Percentiles rank a stretch among this genome's conserved stretches.
These are phyloP conservation scores for Colletotrichum sp. DNA, from an alignment of 2,329 filamentous ascomycete genomes.

Conservation along the genomic window DNA sequence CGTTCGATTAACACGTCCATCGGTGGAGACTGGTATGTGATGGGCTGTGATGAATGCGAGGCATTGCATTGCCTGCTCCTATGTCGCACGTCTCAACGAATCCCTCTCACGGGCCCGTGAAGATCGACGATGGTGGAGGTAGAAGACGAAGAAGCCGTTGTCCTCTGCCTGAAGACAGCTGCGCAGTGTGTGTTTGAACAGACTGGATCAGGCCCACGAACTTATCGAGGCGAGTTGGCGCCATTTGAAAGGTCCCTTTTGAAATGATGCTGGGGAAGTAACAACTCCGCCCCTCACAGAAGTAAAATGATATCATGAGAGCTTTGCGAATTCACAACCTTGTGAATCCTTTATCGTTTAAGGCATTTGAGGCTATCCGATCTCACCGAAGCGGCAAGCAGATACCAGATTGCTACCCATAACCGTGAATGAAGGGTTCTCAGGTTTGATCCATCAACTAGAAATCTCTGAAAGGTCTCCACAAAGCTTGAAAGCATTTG, in stretches of 20 bases:
- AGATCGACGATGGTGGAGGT: not conserved
- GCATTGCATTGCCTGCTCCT: not conserved
- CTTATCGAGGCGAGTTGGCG: not conserved
- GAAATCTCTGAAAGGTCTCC: not conserved
- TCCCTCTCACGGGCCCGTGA: not conserved
- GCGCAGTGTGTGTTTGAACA: rapidly evolving
- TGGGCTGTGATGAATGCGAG: not conserved
- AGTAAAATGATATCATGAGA: not conserved
- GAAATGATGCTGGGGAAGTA: not conserved
- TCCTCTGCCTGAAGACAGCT: not conserved
- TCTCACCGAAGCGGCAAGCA: not conserved
- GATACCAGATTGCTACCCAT: rapidly evolving
- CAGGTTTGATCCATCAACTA: not conserved
- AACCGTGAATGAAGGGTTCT: not conserved
- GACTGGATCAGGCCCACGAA: not conserved
- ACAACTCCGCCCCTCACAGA: not conserved
- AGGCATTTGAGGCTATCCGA: not conserved
- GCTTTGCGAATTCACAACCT: not conserved
- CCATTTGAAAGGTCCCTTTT: not conserved
- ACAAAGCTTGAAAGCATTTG: not conserved
- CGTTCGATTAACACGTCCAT: not conserved
- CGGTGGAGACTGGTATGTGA: not conserved
- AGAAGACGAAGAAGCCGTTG: not conserved
- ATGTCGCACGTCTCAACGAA: not conserved
- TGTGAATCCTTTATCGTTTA: not conserved